Conservation (phyloP, 2,329 filamentous ascomycete genomes). For the Dothidotthia symphoricarpi region DNA sequence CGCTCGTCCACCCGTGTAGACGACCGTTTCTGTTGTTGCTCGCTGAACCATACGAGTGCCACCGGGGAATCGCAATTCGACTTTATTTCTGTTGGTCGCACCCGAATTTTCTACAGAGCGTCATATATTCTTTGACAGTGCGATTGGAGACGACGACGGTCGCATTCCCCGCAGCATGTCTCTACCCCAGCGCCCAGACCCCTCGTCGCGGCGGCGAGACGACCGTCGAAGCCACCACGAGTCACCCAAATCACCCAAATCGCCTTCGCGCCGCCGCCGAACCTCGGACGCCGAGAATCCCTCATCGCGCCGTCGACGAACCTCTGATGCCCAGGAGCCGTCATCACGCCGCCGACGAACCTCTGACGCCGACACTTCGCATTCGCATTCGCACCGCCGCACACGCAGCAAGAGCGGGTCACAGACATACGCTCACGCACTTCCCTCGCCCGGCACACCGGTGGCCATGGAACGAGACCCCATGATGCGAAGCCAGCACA, state of each 20-base stretch:
- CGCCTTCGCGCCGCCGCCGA: constrained; percentile 64
- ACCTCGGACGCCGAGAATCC: constrained; percentile 67
- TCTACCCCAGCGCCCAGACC: constrained; percentile 62
- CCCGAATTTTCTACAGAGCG: constrained; percentile 3
- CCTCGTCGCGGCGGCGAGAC: constrained; percentile 56
- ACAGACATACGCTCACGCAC: constrained; percentile 42
- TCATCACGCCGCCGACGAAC: constrained; percentile 56
- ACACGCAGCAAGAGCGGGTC: constrained; percentile 41
- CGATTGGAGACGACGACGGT: too few species aligned
- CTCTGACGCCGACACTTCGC: constrained; percentile 67
- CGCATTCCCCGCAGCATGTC: constrained; percentile 43
- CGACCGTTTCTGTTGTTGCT: constrained; percentile 23
- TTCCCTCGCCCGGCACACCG: constrained; percentile 48
- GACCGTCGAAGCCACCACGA: constrained; percentile 40
- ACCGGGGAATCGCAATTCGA: constrained; percentile 8
- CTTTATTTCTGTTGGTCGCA: not conserved
- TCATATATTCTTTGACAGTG: constrained; percentile 10
- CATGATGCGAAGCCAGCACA: constrained; percentile 46
- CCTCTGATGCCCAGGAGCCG: constrained; percentile 71
- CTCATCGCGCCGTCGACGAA: constrained; percentile 43
- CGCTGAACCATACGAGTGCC: too few species aligned
- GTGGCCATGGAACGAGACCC: constrained; percentile 52
- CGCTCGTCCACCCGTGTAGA: constrained; percentile 9
- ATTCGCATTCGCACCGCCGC: constrained; percentile 38
- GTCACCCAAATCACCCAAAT: constrained; percentile 70